These are phyloP conservation scores for Endoconidiophora polonica DNA, from an alignment of 2,329 filamentous ascomycete genomes.

Conservation along the genomic window DNA sequence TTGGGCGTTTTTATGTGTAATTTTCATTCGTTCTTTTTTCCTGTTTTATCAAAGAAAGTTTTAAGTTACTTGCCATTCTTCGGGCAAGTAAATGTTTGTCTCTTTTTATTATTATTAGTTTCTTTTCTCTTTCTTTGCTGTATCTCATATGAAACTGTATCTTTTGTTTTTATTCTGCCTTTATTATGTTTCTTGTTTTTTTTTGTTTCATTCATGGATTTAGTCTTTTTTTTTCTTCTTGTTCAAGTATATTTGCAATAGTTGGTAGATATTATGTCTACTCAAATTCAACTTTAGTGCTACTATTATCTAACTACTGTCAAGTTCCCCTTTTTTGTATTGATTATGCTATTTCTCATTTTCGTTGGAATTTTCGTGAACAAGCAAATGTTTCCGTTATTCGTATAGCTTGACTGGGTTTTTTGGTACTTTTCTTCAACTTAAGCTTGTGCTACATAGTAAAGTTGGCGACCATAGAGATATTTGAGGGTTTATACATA, in stretches of 20 bases:
- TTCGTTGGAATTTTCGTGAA: too few relatives aligned
- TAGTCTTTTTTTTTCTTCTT: not conserved
- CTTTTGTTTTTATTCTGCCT: not conserved
- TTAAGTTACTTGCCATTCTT: not conserved
- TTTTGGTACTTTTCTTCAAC: too few relatives aligned
- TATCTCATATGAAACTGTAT: conserved; percentile 1
- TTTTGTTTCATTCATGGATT: not conserved
- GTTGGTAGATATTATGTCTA: too few relatives aligned
- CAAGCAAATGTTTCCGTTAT: too few relatives aligned
- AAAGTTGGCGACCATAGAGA: too few relatives aligned
- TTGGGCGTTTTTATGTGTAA: conserved; percentile 9
- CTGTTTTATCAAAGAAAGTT: not conserved
- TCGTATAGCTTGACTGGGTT: too few relatives aligned
- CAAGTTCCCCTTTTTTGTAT: not conserved
- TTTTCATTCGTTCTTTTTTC: not conserved
- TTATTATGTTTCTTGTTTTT: too few relatives aligned
- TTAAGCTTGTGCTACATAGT: too few relatives aligned
- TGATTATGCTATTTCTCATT: not conserved
- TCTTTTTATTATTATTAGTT: not conserved
- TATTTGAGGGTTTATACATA: too few relatives aligned
- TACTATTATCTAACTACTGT: not conserved
- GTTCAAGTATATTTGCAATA: not conserved
- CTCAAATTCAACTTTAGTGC: too few relatives aligned
- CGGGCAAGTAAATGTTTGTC: not conserved
- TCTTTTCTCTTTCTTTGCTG: not conserved